Evolutionary conservation across 2,329 filamentous ascomycete species (phyloP), one percentile per base, ranked within the genome.

Genomic region (Leptographium lundbergii): DNA sequence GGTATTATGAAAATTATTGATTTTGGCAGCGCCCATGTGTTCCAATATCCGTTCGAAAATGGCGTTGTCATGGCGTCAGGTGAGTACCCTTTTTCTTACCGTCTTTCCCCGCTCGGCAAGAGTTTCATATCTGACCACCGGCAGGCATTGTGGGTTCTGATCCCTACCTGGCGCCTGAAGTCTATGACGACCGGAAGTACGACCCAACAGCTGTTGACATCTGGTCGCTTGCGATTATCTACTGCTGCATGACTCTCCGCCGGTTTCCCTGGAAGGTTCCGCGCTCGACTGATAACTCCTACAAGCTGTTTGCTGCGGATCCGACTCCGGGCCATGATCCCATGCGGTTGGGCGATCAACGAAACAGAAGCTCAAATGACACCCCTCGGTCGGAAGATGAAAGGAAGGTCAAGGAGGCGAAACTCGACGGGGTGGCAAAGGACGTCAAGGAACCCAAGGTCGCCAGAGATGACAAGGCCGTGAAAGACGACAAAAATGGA

Each of bases 1-100:
- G 94, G 94, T 2, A 97, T 99, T 66, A 96, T 99, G 91, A 99
- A 99, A 73, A 88, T 99, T 64, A 99, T 99, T 67, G 94, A 99
- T 71, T 99, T 99, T 73, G 94, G 94, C 29, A 97, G 91, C 74
- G 92, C 94, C 0, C 91, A 94, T 65, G 92, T 99, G 48, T 99
- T 96, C 75, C 86, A 89, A 67, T 99, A 99, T 77, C 94, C 94
- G 0, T 97, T 99, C 68, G 94, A 99, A 73, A 91, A 86, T 64
- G 89, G 89, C 57, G 84, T 91, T 60, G 89, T 94, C 17, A 77
- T 86, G 52, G 88, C 91, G 45, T 86, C 84, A 70, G 91, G 90
- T 94, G 74, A 74, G 86, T 59, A 1, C 4, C 19, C 2, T 19
- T 3, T 19, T 7, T 45, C 22, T 22, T 17, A 24, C 2, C 11